phyloP scores from a whole-genome alignment of 805 yeast genomes.

The Komagataella phaffii region DNA sequence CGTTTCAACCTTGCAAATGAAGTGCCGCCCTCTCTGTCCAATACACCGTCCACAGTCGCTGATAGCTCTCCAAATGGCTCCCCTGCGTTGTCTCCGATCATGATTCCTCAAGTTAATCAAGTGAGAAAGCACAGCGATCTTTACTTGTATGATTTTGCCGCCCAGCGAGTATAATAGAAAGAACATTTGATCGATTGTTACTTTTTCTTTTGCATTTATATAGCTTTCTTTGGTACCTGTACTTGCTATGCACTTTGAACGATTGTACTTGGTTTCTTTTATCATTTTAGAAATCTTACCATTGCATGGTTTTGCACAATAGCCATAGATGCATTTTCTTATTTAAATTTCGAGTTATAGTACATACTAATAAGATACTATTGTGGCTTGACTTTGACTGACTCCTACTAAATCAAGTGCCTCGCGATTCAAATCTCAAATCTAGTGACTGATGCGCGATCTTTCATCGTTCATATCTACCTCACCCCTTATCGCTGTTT shows the following conservation, averaged over 20 bases:
- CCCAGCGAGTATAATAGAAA: neutral
- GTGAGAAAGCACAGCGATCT: neutral
- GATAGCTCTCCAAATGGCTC: neutral
- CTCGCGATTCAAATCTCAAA: too few species aligned
- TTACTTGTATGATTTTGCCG: neutral
- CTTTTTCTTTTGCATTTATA: neutral
- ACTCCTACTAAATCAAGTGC: too few species aligned
- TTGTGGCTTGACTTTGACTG: too few species aligned
- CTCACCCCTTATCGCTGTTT: neutral
- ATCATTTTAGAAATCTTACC: neutral
- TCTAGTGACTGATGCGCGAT: neutral
- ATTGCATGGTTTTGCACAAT: neutral
- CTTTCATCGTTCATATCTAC: neutral
- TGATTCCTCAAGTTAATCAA: neutral
- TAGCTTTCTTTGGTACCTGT: neutral
- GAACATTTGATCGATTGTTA: too few species aligned
- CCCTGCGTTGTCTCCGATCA: neutral
- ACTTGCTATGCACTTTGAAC: neutral
- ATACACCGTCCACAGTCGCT: neutral
- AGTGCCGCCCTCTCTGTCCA: neutral
- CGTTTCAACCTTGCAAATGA: neutral
- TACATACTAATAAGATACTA: neutral
- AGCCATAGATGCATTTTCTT: neutral
- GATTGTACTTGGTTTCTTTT: too few species aligned
- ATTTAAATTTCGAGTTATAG: neutral